Conservation (phyloP, 1,284 basidiomycete species). For the Neolentinus lepideus region DNA sequence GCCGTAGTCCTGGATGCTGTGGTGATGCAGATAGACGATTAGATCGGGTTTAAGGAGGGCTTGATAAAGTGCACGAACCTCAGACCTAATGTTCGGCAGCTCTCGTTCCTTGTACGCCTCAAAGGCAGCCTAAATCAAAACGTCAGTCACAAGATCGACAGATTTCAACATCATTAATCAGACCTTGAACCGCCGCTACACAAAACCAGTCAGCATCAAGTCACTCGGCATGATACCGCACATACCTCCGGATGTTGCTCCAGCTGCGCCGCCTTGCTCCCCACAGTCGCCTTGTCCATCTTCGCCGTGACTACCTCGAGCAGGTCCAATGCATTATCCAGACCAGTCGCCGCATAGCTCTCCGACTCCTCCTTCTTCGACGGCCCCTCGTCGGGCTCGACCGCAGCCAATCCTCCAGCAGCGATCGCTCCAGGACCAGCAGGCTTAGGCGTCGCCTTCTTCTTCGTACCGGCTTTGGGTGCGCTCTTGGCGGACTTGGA, state of each 20-base stretch:
- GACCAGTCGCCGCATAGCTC: constrained; percentile 77
- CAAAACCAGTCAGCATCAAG: constrained; percentile 10
- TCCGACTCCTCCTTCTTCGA: constrained; percentile 39
- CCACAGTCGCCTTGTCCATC: constrained; percentile 88
- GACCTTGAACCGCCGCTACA: constrained; percentile 80
- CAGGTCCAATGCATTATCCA: constrained; percentile 91
- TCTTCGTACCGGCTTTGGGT: constrained; percentile 62
- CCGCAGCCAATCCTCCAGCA: constrained; percentile 41
- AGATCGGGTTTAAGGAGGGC: constrained; percentile 3
- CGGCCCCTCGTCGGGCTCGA: constrained; percentile 8
- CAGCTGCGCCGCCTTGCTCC: constrained; percentile 76
- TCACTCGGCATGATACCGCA: constrained; percentile 11
- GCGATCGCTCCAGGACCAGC: constrained; percentile 74
- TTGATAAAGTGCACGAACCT: constrained; percentile 37
- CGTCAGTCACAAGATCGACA: not conserved
- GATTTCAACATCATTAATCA: constrained; percentile 7
- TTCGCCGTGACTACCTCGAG: constrained; percentile 86
- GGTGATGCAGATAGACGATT: constrained; percentile 10
- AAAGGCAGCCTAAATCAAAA: constrained; percentile 60
- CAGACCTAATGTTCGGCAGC: constrained; percentile 70
- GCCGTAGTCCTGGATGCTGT: constrained; percentile 74
- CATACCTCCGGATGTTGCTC: constrained; percentile 93
- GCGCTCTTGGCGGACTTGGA: constrained; percentile 60
- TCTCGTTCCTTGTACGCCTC: constrained; percentile 91
- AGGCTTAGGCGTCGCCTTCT: constrained; percentile 39